A percentile compares a stretch with the other conserved stretches of the same genome.
These are phyloP conservation scores for Curvularia hawaiiensis DNA, from an alignment of 2,329 filamentous ascomycete species.

Conservation along the genomic window DNA sequence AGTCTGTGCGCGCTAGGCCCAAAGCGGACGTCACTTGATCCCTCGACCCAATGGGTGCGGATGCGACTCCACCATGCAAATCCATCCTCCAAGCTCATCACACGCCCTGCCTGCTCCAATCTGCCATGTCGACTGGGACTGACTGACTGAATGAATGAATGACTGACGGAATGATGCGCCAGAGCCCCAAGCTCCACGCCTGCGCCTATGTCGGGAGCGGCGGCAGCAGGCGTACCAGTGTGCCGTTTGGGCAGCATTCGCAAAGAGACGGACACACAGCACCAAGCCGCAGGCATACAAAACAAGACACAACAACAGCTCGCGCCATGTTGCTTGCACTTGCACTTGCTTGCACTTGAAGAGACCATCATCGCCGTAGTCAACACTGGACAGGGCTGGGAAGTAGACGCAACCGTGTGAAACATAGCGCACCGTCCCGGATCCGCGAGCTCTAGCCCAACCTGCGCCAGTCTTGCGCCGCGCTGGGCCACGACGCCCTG, in stretches of 20 bases:
- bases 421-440: slow-evolving; percentile 44
- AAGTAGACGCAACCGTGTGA: slow-evolving; percentile 33
- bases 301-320: neutral
- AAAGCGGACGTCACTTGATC: slow-evolving; percentile 15
- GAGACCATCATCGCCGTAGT: neutral
- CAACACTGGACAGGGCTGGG: slow-evolving; percentile 14
- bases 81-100: slow-evolving; percentile 1
- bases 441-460: slow-evolving; percentile 35
- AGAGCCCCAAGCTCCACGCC: neutral
- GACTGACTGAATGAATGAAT: neutral
- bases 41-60: neutral
- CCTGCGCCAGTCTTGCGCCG: slow-evolving; percentile 13
- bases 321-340: neutral
- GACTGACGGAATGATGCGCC: neutral
- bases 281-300: neutral
- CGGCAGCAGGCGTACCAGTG: neutral
- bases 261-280: neutral
- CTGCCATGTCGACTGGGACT: neutral
- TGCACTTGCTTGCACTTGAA: neutral
- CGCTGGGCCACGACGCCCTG: slow-evolving; percentile 3
- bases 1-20: slow-evolving; percentile 23
- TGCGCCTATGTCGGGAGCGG: neutral
- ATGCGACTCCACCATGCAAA: neutral
- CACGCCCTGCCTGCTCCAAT: neutral
- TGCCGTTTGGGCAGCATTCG: no score